Conservation (phyloP, 129 eudicot genomes). For the Logfia minima region DNA sequence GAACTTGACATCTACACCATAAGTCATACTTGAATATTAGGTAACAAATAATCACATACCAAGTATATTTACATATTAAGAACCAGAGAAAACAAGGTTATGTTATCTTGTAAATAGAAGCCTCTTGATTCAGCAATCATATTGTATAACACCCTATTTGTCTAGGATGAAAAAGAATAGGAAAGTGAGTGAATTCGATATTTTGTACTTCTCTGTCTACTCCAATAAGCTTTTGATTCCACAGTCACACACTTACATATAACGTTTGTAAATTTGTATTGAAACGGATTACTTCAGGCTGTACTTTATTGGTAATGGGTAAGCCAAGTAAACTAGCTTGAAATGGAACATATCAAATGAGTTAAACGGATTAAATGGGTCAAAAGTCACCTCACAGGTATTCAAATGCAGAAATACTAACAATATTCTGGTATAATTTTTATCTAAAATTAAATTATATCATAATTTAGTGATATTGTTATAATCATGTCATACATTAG, state of each 20-base stretch:
- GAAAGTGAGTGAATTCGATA: background rate
- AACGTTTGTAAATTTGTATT: background rate
- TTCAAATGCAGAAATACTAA: background rate
- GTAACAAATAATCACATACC: background rate
- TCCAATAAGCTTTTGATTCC: background rate
- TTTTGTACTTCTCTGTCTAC: background rate
- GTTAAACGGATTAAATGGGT: background rate
- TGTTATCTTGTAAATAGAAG: background rate
- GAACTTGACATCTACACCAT: conserved; percentile 25
- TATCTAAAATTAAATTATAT: no score
- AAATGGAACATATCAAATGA: background rate
- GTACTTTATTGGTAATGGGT: background rate
- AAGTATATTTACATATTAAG: background rate
- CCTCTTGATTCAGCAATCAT: background rate
- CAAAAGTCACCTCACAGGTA: background rate
- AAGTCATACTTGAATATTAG: background rate
- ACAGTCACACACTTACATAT: background rate
- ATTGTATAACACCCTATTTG: background rate
- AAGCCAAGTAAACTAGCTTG: background rate
- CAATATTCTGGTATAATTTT: background rate
- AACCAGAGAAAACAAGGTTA: background rate
- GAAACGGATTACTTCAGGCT: background rate
- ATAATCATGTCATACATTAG: background rate
- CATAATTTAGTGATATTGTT: background rate
- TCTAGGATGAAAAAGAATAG: background rate